Base-by-base conservation (phyloP, 108 stramenopile genomes). In the Cyclostephanos tholiformis region DNA sequence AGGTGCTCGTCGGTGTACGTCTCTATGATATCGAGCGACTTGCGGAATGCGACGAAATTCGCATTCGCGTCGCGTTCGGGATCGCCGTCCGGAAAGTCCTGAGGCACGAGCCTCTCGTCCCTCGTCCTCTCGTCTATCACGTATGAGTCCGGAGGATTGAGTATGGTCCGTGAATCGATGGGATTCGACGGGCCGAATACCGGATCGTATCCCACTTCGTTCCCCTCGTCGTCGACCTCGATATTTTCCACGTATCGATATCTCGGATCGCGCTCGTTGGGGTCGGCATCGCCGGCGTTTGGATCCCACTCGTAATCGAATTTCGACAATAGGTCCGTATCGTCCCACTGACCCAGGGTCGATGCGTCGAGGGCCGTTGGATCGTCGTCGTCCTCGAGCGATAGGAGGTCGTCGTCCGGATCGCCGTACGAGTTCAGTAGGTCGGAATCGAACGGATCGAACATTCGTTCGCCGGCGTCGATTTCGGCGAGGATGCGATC, bases 271-370 rank as follows among this genome's bases (percentile, higher is more conserved):
- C 61, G 63, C 26, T 68, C 71, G 57, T 92, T 92, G 4, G 89
- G 89, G 70, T 92, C 86, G 23, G 71, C 57, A 4, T 85, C 82
- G 8, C 86, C 89, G 26, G 71, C 69, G 26, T 72, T 66, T 0
- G 89, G 87, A 60, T 89, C 85, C 88, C 88, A 90, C 69, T 93
- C 92, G 75, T 88, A 88, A 38, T 90, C 92, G 56, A 89, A 88
- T 71, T 85, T 88, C 60, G 75, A 77, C 60, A 80, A 59, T 23
- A 84, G 36, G 59, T 84, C 79, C 12, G 62, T 53, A 20, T 88
- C 86, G 49, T 89, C 85, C 84, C 88, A 93, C 12, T 79, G 74
- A 13, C 92, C 89, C 16, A 90, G 63, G 0, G 88, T 89, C 29
- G 65, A 26, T 14, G 79, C 76, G 75, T 90, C 92, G 41, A 93